Percentiles rank a stretch among this genome's conserved stretches.
These are phyloP conservation scores for Cystobasidium sp. DNA, from an alignment of 1,284 basidiomycete species.

Conservation along the genomic window DNA sequence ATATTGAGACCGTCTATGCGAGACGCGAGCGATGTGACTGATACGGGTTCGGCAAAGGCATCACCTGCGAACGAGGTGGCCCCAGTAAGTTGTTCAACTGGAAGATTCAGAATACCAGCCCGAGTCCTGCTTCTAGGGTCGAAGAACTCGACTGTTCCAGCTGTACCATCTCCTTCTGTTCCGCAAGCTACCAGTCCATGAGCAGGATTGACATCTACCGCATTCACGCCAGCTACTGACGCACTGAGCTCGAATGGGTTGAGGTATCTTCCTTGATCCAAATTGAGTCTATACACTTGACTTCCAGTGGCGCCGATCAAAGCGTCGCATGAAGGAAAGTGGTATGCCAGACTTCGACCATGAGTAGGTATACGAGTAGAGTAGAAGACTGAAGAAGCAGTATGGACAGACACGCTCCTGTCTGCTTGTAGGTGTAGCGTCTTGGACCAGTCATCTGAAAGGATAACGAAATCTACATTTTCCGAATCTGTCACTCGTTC, in stretches of 20 bases:
- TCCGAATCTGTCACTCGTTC: slow-evolving; percentile 95
- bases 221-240: slow-evolving; percentile 77
- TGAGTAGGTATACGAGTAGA: slow-evolving; percentile 91
- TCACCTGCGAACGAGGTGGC: slow-evolving; percentile 39
- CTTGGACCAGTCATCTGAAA: slow-evolving; percentile 99
- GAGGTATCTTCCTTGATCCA: slow-evolving; percentile 93
- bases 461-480: slow-evolving; percentile 94
- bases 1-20: slow-evolving; percentile 87
- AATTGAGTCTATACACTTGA: slow-evolving; percentile 90
- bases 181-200: slow-evolving; percentile 92
- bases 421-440: slow-evolving; percentile 95
- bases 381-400: slow-evolving; percentile 90
- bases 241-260: slow-evolving; percentile 65
- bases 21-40: slow-evolving; percentile 82
- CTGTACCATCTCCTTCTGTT: slow-evolving; percentile 64
- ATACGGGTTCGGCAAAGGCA: slow-evolving; percentile 60
- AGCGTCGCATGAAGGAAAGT: slow-evolving; percentile 80
- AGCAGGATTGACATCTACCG: slow-evolving; percentile 88
- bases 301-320: slow-evolving; percentile 76
- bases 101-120: slow-evolving; percentile 68
- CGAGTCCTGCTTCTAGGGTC: slow-evolving; percentile 81
- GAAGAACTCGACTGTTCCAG: slow-evolving; percentile 90
- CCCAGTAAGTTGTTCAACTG: slow-evolving; percentile 18
- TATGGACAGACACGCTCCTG: slow-evolving; percentile 91
- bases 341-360: slow-evolving; percentile 88